Percentiles rank a stretch among this genome's conserved stretches.
These are phyloP conservation scores for Floccularia luteovirens DNA, from an alignment of 768 basidiomycete genomes.

Conservation along the genomic window DNA sequence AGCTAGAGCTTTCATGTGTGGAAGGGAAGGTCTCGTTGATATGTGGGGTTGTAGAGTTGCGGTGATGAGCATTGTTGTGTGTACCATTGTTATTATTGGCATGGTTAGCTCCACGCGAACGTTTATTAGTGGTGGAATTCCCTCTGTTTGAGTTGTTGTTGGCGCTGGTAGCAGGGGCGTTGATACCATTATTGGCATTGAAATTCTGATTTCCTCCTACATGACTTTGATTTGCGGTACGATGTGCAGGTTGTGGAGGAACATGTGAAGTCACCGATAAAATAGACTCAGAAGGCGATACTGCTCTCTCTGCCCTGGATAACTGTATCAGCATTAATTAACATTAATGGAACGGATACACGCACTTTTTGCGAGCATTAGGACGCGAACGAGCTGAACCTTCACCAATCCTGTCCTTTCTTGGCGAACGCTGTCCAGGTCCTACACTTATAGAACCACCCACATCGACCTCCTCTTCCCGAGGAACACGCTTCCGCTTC, in stretches of 20 bases:
- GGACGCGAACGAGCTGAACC: slow-evolving; percentile 39
- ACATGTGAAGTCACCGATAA: slow-evolving; percentile 66
- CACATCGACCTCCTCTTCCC: slow-evolving; percentile 67
- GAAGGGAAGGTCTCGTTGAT: too few relatives aligned
- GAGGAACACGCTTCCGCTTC: slow-evolving; percentile 51
- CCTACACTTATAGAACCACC: too few relatives aligned
- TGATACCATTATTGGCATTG: too few relatives aligned
- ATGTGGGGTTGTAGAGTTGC: too few relatives aligned
- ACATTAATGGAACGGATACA: slow-evolving; percentile 9
- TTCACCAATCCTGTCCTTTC: slow-evolving; percentile 50
- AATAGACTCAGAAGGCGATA: slow-evolving; percentile 69
- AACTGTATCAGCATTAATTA: slow-evolving; percentile 1
- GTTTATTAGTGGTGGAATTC: slow-evolving; percentile 34
- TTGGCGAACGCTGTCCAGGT: slow-evolving; percentile 44
- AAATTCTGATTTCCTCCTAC: too few relatives aligned
- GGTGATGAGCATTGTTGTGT: slow-evolving; percentile 1
- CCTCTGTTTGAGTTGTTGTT: too few relatives aligned
- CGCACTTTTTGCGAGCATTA: slow-evolving; percentile 58
- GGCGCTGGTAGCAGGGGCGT: neutral
- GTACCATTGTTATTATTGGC: slow-evolving; percentile 33
- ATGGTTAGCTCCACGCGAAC: slow-evolving; percentile 31
- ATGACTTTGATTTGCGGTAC: slow-evolving; percentile 16
- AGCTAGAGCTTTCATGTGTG: slow-evolving; percentile 12
- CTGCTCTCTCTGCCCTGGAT: slow-evolving; percentile 51
- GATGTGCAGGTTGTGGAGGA: slow-evolving; percentile 27